Percentiles rank a stretch among this genome's conserved stretches.
Conservation (phyloP, 2,329 filamentous ascomycete genomes). For the Colletotrichum sp. region DNA sequence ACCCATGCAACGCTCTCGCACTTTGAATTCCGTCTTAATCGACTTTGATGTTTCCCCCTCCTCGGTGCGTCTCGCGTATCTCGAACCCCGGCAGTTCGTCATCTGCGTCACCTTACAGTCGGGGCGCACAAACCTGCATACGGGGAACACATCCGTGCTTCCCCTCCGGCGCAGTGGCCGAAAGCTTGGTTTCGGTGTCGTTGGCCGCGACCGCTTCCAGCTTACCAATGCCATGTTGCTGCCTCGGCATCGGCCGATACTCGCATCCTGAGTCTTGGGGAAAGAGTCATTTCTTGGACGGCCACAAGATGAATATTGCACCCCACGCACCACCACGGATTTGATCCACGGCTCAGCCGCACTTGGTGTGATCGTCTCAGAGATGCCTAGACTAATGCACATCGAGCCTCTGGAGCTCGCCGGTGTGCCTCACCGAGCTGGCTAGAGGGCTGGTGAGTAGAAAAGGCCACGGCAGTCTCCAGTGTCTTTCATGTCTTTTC, state of each 20-base stretch:
- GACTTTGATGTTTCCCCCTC: neutral
- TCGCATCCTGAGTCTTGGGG: neutral
- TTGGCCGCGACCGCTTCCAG: neutral
- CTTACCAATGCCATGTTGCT: neutral
- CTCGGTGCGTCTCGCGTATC: neutral
- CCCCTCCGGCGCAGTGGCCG: neutral
- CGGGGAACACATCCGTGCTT: conserved; percentile 1
- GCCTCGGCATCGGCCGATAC: neutral
- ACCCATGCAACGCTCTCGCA: neutral
- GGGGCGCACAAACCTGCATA: conserved; percentile 13
- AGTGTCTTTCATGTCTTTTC: neutral
- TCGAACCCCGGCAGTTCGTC: neutral
- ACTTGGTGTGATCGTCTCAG: neutral
- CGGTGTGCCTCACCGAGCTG: neutral
- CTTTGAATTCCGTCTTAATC: neutral
- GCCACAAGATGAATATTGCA: neutral
- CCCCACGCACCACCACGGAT: neutral
- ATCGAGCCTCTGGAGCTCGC: neutral
- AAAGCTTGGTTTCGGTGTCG: conserved; percentile 15
- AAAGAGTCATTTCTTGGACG: neutral
- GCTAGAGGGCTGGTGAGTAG: neutral
- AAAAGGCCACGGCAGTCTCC: neutral
- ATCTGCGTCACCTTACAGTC: conserved; percentile 3
- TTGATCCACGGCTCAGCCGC: conserved; percentile 14
- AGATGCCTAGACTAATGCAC: conserved; percentile 7